Conservation (phyloP, 2,329 filamentous ascomycete species). For the Xylariaceae sp. region DNA sequence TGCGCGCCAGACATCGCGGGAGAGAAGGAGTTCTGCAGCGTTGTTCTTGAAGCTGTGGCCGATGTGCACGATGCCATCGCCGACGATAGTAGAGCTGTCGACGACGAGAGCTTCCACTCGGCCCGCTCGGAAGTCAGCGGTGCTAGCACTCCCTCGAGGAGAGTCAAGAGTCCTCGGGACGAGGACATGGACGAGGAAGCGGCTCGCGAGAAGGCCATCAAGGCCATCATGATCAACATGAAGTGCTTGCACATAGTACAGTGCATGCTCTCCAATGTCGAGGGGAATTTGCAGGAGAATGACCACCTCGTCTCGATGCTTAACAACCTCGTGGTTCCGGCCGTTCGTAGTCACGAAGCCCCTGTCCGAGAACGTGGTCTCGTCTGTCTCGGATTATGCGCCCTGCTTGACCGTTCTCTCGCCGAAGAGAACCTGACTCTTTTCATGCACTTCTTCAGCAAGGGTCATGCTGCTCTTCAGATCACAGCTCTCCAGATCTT, state of each 20-base stretch:
- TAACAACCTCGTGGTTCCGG: conserved; percentile 93
- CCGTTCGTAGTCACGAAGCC: conserved; percentile 86
- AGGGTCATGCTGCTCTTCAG: conserved; percentile 84
- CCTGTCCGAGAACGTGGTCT: conserved; percentile 88
- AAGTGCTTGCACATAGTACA: conserved; percentile 97
- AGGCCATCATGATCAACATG: conserved; percentile 94
- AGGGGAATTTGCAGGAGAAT: conserved; percentile 81
- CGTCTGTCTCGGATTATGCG: conserved; percentile 83
- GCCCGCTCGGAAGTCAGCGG: conserved; percentile 79
- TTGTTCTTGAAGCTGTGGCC: conserved; percentile 87
- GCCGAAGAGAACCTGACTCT: conserved; percentile 87
- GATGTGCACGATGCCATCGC: conserved; percentile 94
- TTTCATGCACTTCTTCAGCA: conserved; percentile 93
- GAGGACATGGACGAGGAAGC: conserved; percentile 56
- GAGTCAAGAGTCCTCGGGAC: conserved; percentile 38
- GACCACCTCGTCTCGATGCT: conserved; percentile 93
- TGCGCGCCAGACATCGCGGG: conserved; percentile 70
- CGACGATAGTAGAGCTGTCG: conserved; percentile 54
- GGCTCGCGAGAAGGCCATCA: conserved; percentile 68
- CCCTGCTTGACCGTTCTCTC: conserved; percentile 82
- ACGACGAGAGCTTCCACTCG: conserved; percentile 86
- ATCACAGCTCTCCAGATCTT: conserved; percentile 87
- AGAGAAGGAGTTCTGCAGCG: conserved; percentile 75
- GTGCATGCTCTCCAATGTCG: conserved; percentile 93
- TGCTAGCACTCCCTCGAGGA: conserved; percentile 51